phyloP scores from a whole-genome alignment of 2,329 filamentous ascomycete genomes.

The Botrytis byssoidea region DNA sequence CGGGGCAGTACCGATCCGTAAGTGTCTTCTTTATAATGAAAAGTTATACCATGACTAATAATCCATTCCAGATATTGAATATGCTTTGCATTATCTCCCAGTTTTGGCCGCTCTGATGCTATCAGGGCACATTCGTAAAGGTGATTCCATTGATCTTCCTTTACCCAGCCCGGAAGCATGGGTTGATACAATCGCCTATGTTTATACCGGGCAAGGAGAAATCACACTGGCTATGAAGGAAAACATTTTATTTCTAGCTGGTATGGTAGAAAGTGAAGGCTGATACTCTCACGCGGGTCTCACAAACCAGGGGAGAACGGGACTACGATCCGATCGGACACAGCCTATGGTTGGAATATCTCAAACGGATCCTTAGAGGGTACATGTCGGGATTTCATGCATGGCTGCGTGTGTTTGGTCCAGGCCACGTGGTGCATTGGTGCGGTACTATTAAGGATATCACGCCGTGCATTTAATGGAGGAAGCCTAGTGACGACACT shows the following conservation, averaged over 20 bases:
- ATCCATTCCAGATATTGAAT: slow-evolving; percentile 45
- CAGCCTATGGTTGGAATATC: not conserved
- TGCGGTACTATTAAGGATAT: slow-evolving; percentile 5
- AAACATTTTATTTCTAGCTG: slow-evolving; percentile 57
- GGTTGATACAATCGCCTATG: slow-evolving; percentile 53
- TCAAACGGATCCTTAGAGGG: not conserved
- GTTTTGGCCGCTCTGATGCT: slow-evolving; percentile 55
- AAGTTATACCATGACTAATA: slow-evolving; percentile 3
- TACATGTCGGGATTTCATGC: slow-evolving; percentile 17
- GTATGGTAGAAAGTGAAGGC: slow-evolving; percentile 36
- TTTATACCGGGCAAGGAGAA: slow-evolving; percentile 52
- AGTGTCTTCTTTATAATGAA: slow-evolving; percentile 34
- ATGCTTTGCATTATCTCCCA: slow-evolving; percentile 51
- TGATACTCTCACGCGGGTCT: slow-evolving; percentile 9
- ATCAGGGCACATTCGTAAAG: slow-evolving; percentile 50
- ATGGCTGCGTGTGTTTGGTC: not conserved
- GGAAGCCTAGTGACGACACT: not conserved
- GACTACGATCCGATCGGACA: slow-evolving; percentile 8
- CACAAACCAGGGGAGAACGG: slow-evolving; percentile 1
- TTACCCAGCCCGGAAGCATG: slow-evolving; percentile 57
- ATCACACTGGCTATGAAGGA: slow-evolving; percentile 48
- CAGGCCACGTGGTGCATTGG: slow-evolving; percentile 8
- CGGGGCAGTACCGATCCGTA: slow-evolving; percentile 48
- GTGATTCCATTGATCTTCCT: slow-evolving; percentile 57
- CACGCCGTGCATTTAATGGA: slow-evolving; percentile 13